phyloP scores from a whole-genome alignment of 208 protist genomes.

The Chromosphaera perkinsii region DNA sequence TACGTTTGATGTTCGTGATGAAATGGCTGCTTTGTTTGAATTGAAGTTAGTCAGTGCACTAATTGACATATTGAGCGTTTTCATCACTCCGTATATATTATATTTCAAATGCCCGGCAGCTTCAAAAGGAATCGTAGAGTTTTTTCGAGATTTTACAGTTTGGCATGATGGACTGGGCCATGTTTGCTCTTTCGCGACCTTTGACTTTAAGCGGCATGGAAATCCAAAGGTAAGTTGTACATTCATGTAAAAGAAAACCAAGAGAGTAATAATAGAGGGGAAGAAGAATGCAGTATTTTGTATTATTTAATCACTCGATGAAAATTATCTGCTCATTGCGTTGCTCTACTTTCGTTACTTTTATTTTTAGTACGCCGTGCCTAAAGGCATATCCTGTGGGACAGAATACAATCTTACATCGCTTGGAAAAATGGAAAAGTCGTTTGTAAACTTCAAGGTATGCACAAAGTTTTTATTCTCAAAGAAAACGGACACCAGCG shows the following conservation, averaged over 20 bases:
- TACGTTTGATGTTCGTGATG: constrained; percentile 7
- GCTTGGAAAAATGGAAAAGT: constrained; percentile 37
- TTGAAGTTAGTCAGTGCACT: constrained; percentile 16
- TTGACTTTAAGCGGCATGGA: constrained; percentile 27
- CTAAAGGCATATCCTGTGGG: background rate
- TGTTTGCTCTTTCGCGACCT: constrained; percentile 32
- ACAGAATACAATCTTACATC: background rate
- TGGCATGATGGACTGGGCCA: constrained; percentile 18
- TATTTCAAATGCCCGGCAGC: background rate
- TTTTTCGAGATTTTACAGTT: constrained; percentile 11
- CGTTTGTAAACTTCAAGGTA: constrained; percentile 33
- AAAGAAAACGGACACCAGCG: too few species aligned
- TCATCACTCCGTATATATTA: constrained; percentile 23
- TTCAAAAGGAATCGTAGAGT: constrained; percentile 12
- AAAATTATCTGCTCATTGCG: too few species aligned
- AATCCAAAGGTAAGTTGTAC: background rate
- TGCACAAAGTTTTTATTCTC: too few species aligned
- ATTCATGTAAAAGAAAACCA: background rate
- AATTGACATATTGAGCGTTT: constrained; percentile 7
- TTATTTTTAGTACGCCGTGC: background rate
- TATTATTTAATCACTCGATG: background rate
- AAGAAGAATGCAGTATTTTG: background rate
- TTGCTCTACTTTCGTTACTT: too few species aligned
- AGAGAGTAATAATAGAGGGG: background rate
- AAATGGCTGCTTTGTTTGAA: constrained; percentile 21